phyloP scores from a whole-genome alignment of 345 rosid species.

The Raphanus raphanistrum region DNA sequence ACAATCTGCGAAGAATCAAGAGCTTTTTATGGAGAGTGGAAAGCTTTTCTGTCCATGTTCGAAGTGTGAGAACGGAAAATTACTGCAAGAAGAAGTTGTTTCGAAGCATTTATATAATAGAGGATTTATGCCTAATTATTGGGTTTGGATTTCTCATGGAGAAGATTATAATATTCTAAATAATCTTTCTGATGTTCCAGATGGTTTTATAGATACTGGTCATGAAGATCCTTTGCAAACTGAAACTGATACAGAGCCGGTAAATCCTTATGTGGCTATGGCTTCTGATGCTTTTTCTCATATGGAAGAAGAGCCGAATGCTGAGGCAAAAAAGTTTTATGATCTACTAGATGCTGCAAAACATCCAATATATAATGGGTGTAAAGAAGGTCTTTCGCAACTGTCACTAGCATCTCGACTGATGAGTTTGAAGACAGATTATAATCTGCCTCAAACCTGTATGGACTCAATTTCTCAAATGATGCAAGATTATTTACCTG shows the following conservation, averaged over 20 bases:
- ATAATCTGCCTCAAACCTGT: background rate
- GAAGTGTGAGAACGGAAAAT: background rate
- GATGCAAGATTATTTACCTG: background rate
- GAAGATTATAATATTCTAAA: background rate
- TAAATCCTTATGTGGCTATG: background rate
- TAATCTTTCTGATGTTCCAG: background rate
- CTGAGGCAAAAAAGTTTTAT: background rate
- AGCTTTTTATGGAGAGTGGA: background rate
- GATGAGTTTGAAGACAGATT: background rate
- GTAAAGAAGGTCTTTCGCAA: background rate
- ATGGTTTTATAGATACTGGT: background rate
- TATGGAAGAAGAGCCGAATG: background rate
- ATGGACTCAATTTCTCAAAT: background rate
- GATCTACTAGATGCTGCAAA: background rate
- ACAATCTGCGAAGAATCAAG: background rate
- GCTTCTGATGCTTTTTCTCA: background rate
- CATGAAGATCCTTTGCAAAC: background rate
- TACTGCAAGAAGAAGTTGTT: background rate
- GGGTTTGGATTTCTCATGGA: background rate
- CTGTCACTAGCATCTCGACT: background rate
- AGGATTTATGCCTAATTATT: too few species aligned
- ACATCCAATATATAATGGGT: background rate
- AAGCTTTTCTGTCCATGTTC: background rate
- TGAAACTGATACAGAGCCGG: background rate
- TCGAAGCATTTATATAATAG: background rate